Conservation (phyloP, 2,329 filamentous ascomycete species). For the Apiospora malaysiana region DNA sequence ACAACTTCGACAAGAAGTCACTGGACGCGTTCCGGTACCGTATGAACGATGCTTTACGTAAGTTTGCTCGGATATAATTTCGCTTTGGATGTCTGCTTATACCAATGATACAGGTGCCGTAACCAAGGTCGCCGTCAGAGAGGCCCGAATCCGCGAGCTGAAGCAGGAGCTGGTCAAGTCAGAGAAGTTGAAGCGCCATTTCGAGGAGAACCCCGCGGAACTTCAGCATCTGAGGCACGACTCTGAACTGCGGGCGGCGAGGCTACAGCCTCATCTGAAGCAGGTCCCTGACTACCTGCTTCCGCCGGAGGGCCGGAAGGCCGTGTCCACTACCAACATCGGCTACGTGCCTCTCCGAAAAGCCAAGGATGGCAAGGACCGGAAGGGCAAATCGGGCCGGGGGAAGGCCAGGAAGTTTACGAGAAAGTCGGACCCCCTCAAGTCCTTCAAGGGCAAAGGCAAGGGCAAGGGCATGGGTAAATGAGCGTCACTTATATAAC, state of each 20-base stretch:
- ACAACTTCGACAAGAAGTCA: slow-evolving; percentile 93
- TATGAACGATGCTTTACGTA: slow-evolving; percentile 85
- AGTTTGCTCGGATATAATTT: background rate
- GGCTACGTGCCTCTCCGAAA: slow-evolving; percentile 77
- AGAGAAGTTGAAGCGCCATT: slow-evolving; percentile 93
- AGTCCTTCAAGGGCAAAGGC: slow-evolving; percentile 77
- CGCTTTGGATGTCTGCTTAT: background rate
- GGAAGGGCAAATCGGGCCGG: slow-evolving; percentile 49
- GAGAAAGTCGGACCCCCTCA: slow-evolving; percentile 81
- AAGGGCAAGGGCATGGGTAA: slow-evolving; percentile 43
- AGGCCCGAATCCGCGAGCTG: slow-evolving; percentile 87
- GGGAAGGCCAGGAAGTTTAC: slow-evolving; percentile 57
- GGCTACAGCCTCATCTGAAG: slow-evolving; percentile 87
- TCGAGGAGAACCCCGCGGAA: slow-evolving; percentile 95
- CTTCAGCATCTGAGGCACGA: slow-evolving; percentile 85
- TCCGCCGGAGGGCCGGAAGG: slow-evolving; percentile 76
- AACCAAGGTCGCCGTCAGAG: slow-evolving; percentile 83
- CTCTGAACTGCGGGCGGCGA: slow-evolving; percentile 80
- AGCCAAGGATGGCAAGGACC: slow-evolving; percentile 55
- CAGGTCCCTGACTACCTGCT: slow-evolving; percentile 94
- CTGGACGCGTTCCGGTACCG: slow-evolving; percentile 95
- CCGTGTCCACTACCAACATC: slow-evolving; percentile 67
- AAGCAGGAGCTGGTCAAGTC: slow-evolving; percentile 89
- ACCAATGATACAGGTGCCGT: slow-evolving; percentile 58
- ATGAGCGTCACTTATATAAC: background rate